These are phyloP conservation scores for Cystoderma amianthinum DNA, from an alignment of 768 basidiomycete species.

Conservation along the genomic window DNA sequence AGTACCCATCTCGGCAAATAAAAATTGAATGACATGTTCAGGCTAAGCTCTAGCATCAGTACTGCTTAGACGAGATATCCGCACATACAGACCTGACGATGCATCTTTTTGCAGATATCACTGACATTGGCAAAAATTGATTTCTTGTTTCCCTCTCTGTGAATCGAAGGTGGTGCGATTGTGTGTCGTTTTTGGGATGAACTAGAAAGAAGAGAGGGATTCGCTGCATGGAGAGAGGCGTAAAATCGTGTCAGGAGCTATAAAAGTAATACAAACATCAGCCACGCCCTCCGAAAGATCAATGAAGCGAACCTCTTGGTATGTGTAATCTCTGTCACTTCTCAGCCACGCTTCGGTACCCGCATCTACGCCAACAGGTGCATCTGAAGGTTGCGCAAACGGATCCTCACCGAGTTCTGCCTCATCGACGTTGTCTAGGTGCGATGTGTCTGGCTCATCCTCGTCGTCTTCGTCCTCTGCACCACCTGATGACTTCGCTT, in stretches of 20 bases:
- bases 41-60: conserved; percentile 36
- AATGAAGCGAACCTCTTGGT: conserved; percentile 68
- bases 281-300: neutral
- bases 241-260: conserved; percentile 94
- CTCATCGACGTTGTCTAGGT: conserved; percentile 67
- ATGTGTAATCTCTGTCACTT: conserved; percentile 94
- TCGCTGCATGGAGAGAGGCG: conserved; percentile 83
- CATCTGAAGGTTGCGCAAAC: conserved; percentile 56
- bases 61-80: neutral
- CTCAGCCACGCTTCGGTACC: conserved; percentile 87
- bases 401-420: conserved; percentile 87
- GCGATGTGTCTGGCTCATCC: conserved; percentile 51
- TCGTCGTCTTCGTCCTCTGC: conserved; percentile 55
- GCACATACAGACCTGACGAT: conserved; percentile 51
- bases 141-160: conserved; percentile 96
- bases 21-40: conserved; percentile 94
- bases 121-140: conserved; percentile 94
- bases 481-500: conserved; percentile 41
- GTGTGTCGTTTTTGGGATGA: conserved; percentile 92
- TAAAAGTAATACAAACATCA: conserved; percentile 4
- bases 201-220: conserved; percentile 79
- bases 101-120: conserved; percentile 99
- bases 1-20: conserved; percentile 98
- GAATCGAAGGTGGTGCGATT: conserved; percentile 91
- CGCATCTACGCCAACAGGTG: conserved; percentile 55